Evolutionary conservation across 1,139 yeast genomes (phyloP), one percentile per base, ranked within the genome.

Genomic region (Pneumocystis murina): DNA sequence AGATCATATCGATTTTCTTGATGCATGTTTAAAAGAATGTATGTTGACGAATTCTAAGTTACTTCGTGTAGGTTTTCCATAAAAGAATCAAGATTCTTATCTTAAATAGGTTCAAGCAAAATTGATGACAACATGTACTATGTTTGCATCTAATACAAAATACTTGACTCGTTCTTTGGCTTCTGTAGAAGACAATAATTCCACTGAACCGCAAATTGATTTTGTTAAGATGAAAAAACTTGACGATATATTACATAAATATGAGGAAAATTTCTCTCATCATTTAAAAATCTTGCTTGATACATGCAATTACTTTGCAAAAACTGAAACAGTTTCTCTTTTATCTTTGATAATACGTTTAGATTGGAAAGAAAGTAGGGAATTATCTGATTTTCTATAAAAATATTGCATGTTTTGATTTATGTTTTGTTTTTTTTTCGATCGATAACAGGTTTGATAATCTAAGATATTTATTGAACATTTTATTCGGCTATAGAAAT

Each of bases 1-100:
- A 30, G 76, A 76, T 55, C 78, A 87, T 66, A 82, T 84, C 54
- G 78, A 80, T 5, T 85, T 81, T 69, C 75, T 88, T 66, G 86
- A 85, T 70, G 81, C 85, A 0, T 78, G 86, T 38, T 74, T 88
- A 69, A 80, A 84, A 67, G 88, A 85, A 67, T 82, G 90, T 35
- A 78, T 87, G 71, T 76, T 88, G 62, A 85, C 92, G 0, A 82
- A 84, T 64, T 79, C 82, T 35, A 79, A 78, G 61, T 74, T 86
- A 62, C 76, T 86, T 61, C 76, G 78, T 62, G 76, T 81, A 12
- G 76, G 71, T 64, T 16, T 48, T 48, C 28, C 14, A 12, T 48
- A 24, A 10, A 24, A 48, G 12, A 48, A 24, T 12, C 10, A 30
- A 48, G n/a, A 2, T 73, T 83, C 59, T 79, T 79, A 67, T 73